Percentiles rank a stretch among this genome's conserved stretches.
Conservation (phyloP, 805 yeast genomes). For the Wickerhamiella azyma region DNA sequence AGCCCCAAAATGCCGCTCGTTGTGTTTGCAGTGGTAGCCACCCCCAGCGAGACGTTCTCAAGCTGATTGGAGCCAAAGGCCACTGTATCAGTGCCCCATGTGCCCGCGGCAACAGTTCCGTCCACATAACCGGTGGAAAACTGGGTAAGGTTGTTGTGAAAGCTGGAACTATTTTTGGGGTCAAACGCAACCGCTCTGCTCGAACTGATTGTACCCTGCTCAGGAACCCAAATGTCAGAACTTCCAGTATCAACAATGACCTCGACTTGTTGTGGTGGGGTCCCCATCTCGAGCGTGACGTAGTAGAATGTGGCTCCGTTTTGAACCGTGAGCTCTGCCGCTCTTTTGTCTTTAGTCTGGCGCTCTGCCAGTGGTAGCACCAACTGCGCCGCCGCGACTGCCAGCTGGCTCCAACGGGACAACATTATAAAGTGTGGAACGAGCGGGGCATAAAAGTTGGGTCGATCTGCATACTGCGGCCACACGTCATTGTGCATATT, state of each 20-base stretch:
- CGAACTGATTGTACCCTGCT: background rate
- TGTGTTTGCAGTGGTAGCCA: conserved; percentile 51
- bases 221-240: conserved; percentile 47
- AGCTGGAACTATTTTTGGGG: conserved; percentile 21
- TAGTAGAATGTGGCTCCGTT: conserved; percentile 13
- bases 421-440: too few species aligned
- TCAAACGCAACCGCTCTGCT: conserved; percentile 14
- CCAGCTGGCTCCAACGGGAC: background rate
- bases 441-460: too few species aligned
- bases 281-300: conserved; percentile 31
- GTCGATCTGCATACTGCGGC: too few species aligned
- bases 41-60: conserved; percentile 51
- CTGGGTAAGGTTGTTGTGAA: conserved; percentile 4
- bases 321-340: background rate
- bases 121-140: conserved; percentile 14
- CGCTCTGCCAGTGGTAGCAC: background rate
- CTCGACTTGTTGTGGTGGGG: conserved; percentile 37
- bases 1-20: conserved; percentile 34
- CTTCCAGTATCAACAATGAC: conserved; percentile 62
- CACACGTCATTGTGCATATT: too few species aligned
- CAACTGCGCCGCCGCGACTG: background rate
- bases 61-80: conserved; percentile 37
- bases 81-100: conserved; percentile 52
- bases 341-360: background rate
- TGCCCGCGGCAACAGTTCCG: conserved; percentile 32